These are phyloP conservation scores for Agrocybe pediades DNA, from an alignment of 768 basidiomycete genomes.

Conservation along the genomic window DNA sequence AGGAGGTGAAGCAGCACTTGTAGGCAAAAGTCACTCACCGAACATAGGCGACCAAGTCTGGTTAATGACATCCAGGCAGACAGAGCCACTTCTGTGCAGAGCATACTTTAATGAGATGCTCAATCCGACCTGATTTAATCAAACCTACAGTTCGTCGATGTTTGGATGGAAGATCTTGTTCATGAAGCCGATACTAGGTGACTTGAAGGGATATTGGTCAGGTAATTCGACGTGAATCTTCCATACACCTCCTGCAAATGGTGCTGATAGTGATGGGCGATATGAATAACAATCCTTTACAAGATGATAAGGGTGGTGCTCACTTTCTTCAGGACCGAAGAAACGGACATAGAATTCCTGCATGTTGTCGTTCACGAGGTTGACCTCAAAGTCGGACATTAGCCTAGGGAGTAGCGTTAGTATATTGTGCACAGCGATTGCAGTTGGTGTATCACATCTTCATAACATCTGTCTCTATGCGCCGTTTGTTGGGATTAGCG, in stretches of 20 bases:
- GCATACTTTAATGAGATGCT: slow-evolving; percentile 1
- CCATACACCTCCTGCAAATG: slow-evolving; percentile 98
- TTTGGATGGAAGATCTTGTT: slow-evolving; percentile 99
- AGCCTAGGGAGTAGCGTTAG: slow-evolving; percentile 53
- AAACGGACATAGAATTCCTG: slow-evolving; percentile 98
- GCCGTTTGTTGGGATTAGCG: slow-evolving; percentile 85
- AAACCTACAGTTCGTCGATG: slow-evolving; percentile 94
- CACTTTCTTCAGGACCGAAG: slow-evolving; percentile 92
- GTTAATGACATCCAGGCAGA: slow-evolving; percentile 98
- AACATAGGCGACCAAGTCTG: slow-evolving; percentile 99
- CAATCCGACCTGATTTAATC: not conserved
- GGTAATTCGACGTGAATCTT: slow-evolving; percentile 99
- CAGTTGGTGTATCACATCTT: slow-evolving; percentile 66
- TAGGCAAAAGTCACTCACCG: slow-evolving; percentile 54
- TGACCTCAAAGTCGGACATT: slow-evolving; percentile 99
- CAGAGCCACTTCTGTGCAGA: slow-evolving; percentile 82
- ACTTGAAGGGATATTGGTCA: slow-evolving; percentile 98
- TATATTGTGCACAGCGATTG: not conserved
- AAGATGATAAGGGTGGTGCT: slow-evolving; percentile 35
- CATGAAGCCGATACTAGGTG: slow-evolving; percentile 99
- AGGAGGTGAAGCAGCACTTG: not conserved
- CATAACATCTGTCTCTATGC: slow-evolving; percentile 99
- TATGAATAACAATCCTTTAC: slow-evolving; percentile 3
- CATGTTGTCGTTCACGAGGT: slow-evolving; percentile 97
- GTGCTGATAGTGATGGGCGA: slow-evolving; percentile 60